Conservation (phyloP, 768 basidiomycete genomes). For the Suillus paluster region DNA sequence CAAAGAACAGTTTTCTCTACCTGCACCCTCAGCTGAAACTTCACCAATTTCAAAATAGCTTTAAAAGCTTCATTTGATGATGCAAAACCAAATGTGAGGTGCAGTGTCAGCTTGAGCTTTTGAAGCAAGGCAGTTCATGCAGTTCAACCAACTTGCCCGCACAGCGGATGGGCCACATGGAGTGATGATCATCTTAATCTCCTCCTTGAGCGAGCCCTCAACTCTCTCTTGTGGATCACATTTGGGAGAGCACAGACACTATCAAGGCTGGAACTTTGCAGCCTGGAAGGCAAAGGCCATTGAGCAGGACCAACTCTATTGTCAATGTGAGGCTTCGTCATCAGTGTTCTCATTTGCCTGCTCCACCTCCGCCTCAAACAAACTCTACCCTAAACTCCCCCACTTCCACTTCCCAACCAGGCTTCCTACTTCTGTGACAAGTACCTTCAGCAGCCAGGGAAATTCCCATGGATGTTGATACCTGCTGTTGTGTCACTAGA, state of each 20-base stretch:
- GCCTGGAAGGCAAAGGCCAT: not conserved
- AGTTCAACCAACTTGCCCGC: not conserved
- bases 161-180: not conserved
- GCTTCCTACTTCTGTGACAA: not conserved
- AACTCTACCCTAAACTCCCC: not conserved
- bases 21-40: not conserved
- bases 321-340: not conserved
- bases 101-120: not conserved
- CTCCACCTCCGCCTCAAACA: no score
- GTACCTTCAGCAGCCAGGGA: slow-evolving; percentile 16
- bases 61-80: not conserved
- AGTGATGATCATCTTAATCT: not conserved
- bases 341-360: not conserved
- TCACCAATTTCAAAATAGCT: not conserved
- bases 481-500: no score
- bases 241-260: not conserved
- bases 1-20: not conserved
- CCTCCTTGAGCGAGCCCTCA: not conserved
- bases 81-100: not conserved
- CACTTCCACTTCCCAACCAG: not conserved
- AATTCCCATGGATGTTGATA: slow-evolving; percentile 23
- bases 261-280: not conserved
- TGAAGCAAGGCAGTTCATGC: not conserved
- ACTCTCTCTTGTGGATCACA: not conserved
- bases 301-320: not conserved